phyloP scores from a whole-genome alignment of 352 stramenopile species.

The Globisporangium viniferum region DNA sequence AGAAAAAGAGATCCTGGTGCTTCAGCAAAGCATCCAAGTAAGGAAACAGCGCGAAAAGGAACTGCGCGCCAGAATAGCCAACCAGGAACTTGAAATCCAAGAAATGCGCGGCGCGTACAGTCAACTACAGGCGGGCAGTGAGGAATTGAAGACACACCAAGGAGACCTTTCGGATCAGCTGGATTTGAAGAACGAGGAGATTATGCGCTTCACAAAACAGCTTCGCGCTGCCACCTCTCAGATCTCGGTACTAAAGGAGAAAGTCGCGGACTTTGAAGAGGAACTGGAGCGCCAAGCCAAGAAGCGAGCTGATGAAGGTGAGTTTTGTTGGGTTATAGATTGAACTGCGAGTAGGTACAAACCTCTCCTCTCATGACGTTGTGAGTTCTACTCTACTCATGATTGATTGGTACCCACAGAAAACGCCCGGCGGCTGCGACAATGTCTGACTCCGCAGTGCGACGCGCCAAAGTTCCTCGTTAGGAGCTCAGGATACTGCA shows the following conservation, averaged over 20 bases:
- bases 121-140: slow-evolving; percentile 7
- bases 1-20: slow-evolving; percentile 39
- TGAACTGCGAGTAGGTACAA: no score
- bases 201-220: slow-evolving; percentile 20
- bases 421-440: slow-evolving; percentile 35
- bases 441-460: slow-evolving; percentile 66
- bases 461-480: slow-evolving; percentile 67
- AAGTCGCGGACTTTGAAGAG: slow-evolving; percentile 40
- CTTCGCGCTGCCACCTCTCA: slow-evolving; percentile 18
- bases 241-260: slow-evolving; percentile 27
- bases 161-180: slow-evolving; percentile 5
- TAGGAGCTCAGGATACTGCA: slow-evolving; percentile 55
- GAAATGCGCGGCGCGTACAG: slow-evolving; percentile 17
- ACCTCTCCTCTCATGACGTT: no score
- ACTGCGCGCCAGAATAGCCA: slow-evolving; percentile 14
- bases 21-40: slow-evolving; percentile 4
- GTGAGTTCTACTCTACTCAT: no score
- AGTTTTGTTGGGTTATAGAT: background rate
- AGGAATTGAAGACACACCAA: background rate
- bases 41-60: background rate
- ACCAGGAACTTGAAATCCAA: slow-evolving; percentile 5
- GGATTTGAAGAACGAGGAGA: slow-evolving; percentile 3
- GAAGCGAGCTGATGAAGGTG: slow-evolving; percentile 37
- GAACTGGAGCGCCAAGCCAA: slow-evolving; percentile 35
- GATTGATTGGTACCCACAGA: slow-evolving; percentile 24